phyloP scores from a whole-genome alignment of 257 asterid genomes.

The Solanum etuberosum region DNA sequence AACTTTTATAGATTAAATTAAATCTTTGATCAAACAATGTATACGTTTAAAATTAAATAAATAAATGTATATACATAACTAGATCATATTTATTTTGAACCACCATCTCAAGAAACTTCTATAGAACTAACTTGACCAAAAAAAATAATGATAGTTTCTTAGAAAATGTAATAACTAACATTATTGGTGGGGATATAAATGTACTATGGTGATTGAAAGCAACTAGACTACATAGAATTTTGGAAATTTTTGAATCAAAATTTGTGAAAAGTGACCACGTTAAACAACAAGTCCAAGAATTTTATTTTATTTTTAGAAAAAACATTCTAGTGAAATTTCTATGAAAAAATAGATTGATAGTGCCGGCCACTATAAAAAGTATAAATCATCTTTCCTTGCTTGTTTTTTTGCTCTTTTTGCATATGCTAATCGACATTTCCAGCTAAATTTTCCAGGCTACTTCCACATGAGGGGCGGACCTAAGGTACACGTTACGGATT shows the following conservation, averaged over 20 bases:
- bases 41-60: too few species aligned
- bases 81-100: too few species aligned
- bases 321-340: not conserved
- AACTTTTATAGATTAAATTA: too few species aligned
- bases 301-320: not conserved
- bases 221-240: not conserved
- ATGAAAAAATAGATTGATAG: conserved; percentile 8
- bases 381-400: conserved; percentile 7
- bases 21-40: not conserved
- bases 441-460: not conserved
- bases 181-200: not conserved
- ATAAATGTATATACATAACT: too few species aligned
- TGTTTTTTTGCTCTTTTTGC: conserved; percentile 22
- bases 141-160: not conserved
- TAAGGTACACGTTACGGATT: not conserved
- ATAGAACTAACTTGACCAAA: not conserved
- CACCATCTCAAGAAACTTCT: not conserved
- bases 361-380: conserved; percentile 42
- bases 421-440: not conserved
- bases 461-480: not conserved
- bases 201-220: not conserved
- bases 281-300: not conserved
- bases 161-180: not conserved
- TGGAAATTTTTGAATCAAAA: not conserved
- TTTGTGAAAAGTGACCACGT: not conserved